These are phyloP conservation scores for Stygiomarasmius scandens DNA, from an alignment of 1,284 basidiomycete genomes.

Conservation along the genomic window DNA sequence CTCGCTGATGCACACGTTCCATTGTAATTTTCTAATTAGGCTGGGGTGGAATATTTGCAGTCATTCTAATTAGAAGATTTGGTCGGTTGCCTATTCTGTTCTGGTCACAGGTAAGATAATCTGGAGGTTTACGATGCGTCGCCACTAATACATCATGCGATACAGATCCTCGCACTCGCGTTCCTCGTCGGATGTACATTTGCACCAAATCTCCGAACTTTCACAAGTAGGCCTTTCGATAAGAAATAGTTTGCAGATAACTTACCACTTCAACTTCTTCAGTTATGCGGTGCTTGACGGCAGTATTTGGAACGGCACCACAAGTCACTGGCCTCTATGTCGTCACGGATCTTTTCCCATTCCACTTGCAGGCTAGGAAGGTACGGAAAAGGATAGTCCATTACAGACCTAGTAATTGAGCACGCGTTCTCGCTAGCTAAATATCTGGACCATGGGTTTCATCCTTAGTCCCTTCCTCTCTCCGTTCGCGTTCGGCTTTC, in stretches of 20 bases:
- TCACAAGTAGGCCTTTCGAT: slow-evolving; percentile 40
- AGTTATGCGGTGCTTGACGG: slow-evolving; percentile 74
- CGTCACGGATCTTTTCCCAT: slow-evolving; percentile 72
- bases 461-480: slow-evolving; percentile 67
- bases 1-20: slow-evolving; percentile 53
- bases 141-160: background rate
- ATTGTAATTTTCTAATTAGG: slow-evolving; percentile 47
- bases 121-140: background rate
- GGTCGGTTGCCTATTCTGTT: slow-evolving; percentile 17
- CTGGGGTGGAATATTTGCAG: slow-evolving; percentile 34
- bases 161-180: slow-evolving; percentile 47
- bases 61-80: slow-evolving; percentile 16
- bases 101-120: slow-evolving; percentile 51
- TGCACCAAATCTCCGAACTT: slow-evolving; percentile 56
- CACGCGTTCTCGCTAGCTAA: slow-evolving; percentile 48
- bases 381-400: slow-evolving; percentile 26
- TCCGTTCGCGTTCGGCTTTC: slow-evolving; percentile 71
- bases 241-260: no score
- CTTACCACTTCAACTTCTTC: slow-evolving; percentile 8
- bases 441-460: slow-evolving; percentile 75
- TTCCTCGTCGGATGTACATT: slow-evolving; percentile 62
- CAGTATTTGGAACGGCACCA: slow-evolving; percentile 69
- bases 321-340: slow-evolving; percentile 72
- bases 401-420: background rate
- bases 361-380: slow-evolving; percentile 76